Conservation (phyloP, 2,329 filamentous ascomycete species). For the Epichloe elymi region DNA sequence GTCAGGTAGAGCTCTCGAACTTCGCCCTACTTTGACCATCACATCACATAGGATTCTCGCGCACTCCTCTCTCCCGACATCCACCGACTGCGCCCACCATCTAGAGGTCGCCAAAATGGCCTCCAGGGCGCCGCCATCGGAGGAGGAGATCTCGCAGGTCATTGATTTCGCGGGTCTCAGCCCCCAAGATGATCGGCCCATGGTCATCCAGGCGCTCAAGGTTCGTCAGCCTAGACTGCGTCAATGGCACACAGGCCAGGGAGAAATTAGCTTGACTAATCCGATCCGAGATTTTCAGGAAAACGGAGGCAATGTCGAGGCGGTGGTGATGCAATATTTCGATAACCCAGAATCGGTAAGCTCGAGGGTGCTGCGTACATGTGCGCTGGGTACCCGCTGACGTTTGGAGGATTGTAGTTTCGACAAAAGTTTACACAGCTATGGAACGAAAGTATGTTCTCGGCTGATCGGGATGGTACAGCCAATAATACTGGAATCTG, state of each 20-base stretch:
- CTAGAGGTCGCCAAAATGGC: slow-evolving; percentile 14
- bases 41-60: background rate
- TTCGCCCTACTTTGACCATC: background rate
- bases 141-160: slow-evolving; percentile 25
- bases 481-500: slow-evolving; percentile 30
- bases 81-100: background rate
- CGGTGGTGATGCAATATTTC: slow-evolving; percentile 39
- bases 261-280: background rate
- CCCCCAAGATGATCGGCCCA: slow-evolving; percentile 21
- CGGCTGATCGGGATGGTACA: slow-evolving; percentile 37
- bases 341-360: slow-evolving; percentile 29
- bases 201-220: slow-evolving; percentile 30
- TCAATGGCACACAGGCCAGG: background rate
- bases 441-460: slow-evolving; percentile 44
- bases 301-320: slow-evolving; percentile 32
- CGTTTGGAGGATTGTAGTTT: slow-evolving; percentile 22
- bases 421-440: slow-evolving; percentile 29
- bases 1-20: background rate
- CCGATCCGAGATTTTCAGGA: slow-evolving; percentile 10
- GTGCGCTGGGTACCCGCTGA: background rate
- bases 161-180: slow-evolving; percentile 28
- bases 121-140: slow-evolving; percentile 23
- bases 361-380: background rate
- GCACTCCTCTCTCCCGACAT: background rate
- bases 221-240: slow-evolving; percentile 12